A percentile compares a stretch with the other conserved stretches of the same genome.
Evolutionary conservation across 1,139 yeast genomes (phyloP).

Genomic region (Arxiozyma telluris): DNA sequence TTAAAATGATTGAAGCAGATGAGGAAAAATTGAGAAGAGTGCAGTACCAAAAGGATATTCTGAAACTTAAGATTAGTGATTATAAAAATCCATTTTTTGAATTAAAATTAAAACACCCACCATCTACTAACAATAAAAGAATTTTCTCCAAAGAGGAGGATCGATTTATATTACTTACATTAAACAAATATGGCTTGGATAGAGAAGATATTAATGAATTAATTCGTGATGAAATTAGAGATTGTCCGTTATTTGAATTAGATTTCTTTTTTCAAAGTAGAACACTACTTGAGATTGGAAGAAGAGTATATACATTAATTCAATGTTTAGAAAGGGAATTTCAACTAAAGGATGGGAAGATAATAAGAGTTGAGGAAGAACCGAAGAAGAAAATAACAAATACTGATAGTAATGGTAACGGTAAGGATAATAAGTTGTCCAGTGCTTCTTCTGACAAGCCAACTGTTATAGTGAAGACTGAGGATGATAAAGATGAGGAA

Average conservation of each 20-base stretch:
- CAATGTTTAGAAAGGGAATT: conserved; percentile 59
- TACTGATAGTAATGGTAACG: neutral
- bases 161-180: conserved; percentile 54
- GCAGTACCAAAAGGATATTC: conserved; percentile 55
- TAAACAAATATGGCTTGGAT: conserved; percentile 59
- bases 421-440: neutral
- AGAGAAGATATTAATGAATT: conserved; percentile 55
- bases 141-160: conserved; percentile 70
- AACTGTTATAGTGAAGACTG: neutral
- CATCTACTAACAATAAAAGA: conserved; percentile 42
- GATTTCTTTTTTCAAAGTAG: conserved; percentile 69
- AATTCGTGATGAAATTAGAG: conserved; percentile 52
- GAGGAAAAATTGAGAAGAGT: conserved; percentile 56
- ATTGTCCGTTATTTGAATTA: conserved; percentile 53
- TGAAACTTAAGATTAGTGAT: conserved; percentile 53
- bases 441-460: neutral
- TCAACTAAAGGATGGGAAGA: conserved; percentile 3
- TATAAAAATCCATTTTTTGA: conserved; percentile 61
- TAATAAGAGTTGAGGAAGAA: neutral
- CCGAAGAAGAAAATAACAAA: neutral
- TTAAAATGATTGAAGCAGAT: conserved; percentile 63
- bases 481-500: conserved; percentile 1
- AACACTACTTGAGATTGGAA: conserved; percentile 51
- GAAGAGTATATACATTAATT: conserved; percentile 60
- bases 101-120: conserved; percentile 48